phyloP scores from a whole-genome alignment of 148 eudicot genomes.

The Rhododendron mucronatum region DNA sequence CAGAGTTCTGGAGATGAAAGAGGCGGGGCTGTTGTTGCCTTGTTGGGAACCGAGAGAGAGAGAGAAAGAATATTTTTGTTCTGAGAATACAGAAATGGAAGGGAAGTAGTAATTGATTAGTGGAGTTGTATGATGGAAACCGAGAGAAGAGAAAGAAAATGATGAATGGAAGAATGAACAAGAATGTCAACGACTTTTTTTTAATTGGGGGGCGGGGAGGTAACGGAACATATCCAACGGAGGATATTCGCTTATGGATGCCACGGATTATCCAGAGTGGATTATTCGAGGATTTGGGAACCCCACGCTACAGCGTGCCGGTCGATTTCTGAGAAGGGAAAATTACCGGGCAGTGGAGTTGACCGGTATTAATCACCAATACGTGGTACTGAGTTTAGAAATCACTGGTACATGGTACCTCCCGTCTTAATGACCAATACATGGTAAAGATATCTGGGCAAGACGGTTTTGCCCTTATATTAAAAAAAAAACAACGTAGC shows the following conservation, averaged over 20 bases:
- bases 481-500: too few species aligned
- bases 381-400: too few species aligned
- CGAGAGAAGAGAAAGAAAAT: background rate
- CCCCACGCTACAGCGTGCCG: too few species aligned
- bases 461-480: too few species aligned
- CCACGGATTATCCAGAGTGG: background rate
- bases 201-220: background rate
- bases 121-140: too few species aligned
- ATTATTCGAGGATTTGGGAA: too few species aligned
- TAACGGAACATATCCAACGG: background rate
- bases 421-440: too few species aligned
- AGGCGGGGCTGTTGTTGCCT: background rate
- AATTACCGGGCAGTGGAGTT: too few species aligned
- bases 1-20: background rate
- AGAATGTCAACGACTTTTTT: background rate
- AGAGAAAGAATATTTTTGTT: background rate
- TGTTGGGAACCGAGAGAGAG: background rate
- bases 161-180: background rate
- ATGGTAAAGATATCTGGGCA: too few species aligned
- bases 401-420: too few species aligned
- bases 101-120: background rate
- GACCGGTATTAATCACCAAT: too few species aligned
- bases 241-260: background rate
- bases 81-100: background rate
- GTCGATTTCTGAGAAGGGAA: too few species aligned